Evolutionary conservation across 805 yeast genomes (phyloP), one percentile per base, ranked within the genome.

Genomic region (Candida chauliodis): DNA sequence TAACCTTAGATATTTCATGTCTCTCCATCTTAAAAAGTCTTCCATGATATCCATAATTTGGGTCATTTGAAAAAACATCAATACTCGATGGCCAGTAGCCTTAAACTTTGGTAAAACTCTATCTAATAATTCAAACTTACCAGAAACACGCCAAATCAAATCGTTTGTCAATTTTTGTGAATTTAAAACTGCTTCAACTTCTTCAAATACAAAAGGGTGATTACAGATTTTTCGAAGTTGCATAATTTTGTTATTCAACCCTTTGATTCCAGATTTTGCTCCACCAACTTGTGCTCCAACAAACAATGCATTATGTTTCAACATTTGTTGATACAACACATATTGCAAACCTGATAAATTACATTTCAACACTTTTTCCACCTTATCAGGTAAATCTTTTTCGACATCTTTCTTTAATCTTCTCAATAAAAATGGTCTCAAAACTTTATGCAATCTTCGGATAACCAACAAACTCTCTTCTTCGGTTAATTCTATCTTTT

Each of bases 1-100:
- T 43, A 85, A 69, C 63, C 93, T 72, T 70, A 84, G 65, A 54
- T 84, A 85, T 50, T 81, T 78, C 73, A 84, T 63, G 30, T 72
- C 78, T 47, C 75, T 71, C 61, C 75, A 72, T 49, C 90, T 70
- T 51, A 85, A 66, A 57, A 76, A 85, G 59, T 85, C 95, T 59
- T 85, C 95, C 89, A 85, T 84, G 29, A 85, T 85, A 55, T 84
- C 88, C 95, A 85, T 85, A 38, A 85, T 86, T 54, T 83, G 88
- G 0, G 95, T 85, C 95, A 85, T 85, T 62, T 85, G 95, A 67
- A 85, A 85, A 53, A 85, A 85, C 59, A 85, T 81, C 59, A 85
- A 71, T 3, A 84, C 88, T 55, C 90, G 71, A 55, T 85, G 95
- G 2, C 89, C 89, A 5, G 81, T 66, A 0, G 76, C 81, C 48